A percentile compares a stretch with the other conserved stretches of the same genome.
Evolutionary conservation across 2,329 filamentous ascomycete species (phyloP).

Genomic region (Penicillium corylophilum): DNA sequence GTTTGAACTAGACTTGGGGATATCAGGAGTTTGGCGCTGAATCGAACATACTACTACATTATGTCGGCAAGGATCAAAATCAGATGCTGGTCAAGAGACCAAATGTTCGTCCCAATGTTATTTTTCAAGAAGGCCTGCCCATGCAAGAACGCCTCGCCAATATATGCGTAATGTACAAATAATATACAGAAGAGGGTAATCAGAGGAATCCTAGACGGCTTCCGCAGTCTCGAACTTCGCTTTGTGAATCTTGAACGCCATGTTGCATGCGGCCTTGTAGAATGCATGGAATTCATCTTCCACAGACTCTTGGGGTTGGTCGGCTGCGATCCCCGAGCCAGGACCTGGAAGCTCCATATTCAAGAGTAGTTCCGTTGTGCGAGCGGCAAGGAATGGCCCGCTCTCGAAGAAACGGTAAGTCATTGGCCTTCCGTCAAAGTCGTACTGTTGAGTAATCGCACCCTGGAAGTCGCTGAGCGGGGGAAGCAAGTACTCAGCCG

Average conservation of each 20-base stretch:
- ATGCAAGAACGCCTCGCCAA: background rate
- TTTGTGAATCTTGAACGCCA: constrained; percentile 38
- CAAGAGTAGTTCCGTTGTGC: constrained; percentile 33
- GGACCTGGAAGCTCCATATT: constrained; percentile 24
- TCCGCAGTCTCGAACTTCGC: background rate
- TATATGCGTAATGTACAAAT: background rate
- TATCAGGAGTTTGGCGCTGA: background rate
- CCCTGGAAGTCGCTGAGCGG: constrained; percentile 31
- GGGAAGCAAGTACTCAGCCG: constrained; percentile 37
- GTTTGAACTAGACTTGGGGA: background rate
- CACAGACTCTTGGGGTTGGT: constrained; percentile 11
- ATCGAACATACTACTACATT: background rate
- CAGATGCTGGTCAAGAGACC: background rate
- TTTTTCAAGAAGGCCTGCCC: background rate
- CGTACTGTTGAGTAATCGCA: constrained; percentile 31
- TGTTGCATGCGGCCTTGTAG: constrained; percentile 36
- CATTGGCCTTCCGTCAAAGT: constrained; percentile 33
- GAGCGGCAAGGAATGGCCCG: constrained; percentile 32
- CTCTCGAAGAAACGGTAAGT: constrained; percentile 33
- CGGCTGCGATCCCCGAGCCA: constrained; percentile 1
- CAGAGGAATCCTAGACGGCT: background rate
- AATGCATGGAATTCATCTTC: constrained; percentile 35
- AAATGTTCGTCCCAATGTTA: background rate
- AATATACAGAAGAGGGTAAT: background rate
- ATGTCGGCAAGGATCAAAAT: background rate